Base-by-base conservation (phyloP, 164 flowering plant genomes). In the Macadamia tetraphylla region DNA sequence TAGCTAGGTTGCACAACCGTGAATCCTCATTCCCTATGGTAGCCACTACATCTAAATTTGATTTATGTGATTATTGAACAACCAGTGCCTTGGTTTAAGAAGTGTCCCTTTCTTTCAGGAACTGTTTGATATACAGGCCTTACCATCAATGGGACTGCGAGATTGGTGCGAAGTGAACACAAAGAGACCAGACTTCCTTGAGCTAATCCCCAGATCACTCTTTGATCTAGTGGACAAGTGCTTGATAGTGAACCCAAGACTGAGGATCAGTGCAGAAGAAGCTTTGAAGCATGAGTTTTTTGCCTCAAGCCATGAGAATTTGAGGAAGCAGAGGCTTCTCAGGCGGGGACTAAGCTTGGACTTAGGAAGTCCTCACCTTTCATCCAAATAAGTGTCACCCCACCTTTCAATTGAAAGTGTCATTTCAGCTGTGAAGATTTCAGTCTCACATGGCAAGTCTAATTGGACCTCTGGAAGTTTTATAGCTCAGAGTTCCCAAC, bases 191-290 rank as follows among this genome's bases (percentile, higher is more conserved):
- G 88, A 87, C 3, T 80, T 94, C 77, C 72, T 87, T 7, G 71
- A 82, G 43, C 49, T 15, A 44, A 76, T 84, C 31, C 95, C 97
- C 0, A 62, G 60, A 11, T 86, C 91, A n/a, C 87, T 94, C 4
- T 84, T 83, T 73, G 95, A 94, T 78, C 87, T 94, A 11, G 68
- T 94, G 23, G 94, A 94, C 66, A 94, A 86, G 81, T 92, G 99
- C 76, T 81, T 94, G 76, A 84, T 85, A 0, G 92, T 89, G 74
- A 94, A 94, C 70, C 97, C 99, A 30, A 86, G 97, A 71, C 55
- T 60, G 52, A 86, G 99, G 72, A 87, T 92, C 53, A 85, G 82
- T 67, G 90, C 97, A 52, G 97, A 91, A 58, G 92, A 91, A 76
- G 98, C 95, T 74, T 85, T 94, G 2, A 73, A 69, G 65, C 98